Evolutionary conservation across 257 asterid genomes (phyloP), one percentile per base, ranked within the genome.

Genomic region (Solanum lycopersicoides): DNA sequence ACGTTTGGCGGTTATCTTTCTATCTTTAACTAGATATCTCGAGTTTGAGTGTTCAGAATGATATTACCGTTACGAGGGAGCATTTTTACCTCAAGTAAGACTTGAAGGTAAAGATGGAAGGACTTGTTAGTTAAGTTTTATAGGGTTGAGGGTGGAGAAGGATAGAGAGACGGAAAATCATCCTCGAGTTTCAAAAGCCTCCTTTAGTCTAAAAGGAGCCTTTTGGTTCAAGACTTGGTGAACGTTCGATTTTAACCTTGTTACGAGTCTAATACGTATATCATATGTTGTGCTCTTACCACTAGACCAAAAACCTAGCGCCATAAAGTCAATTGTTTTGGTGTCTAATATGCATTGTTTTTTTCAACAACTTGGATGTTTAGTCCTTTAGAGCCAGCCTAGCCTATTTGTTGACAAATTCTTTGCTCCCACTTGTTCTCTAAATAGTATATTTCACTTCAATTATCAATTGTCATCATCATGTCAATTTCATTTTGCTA

Each of bases 351-450:
- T 44, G n/a, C 25, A 25, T 25, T 47, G 28, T 16, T 16, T 80
- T 47, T 53, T 45, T 32, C 44, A 56, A 56, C 85, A 80, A 47
- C 11, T 80, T 47, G 68, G 5, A 50, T 30, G 44, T 30, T 47
- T 37, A 80, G 85, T 28, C 42, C 42, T 18, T 44, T 28, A 14
- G 88, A 90, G 94, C 50, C 82, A 37, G 82, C 82, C 32, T 37
- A 9, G 28, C 91, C 92, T 88, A 92, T 90, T 88, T 87, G 21
- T 92, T 93, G 94, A 91, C 94, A 87, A 47, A 45, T 14, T 41
- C 28, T 32, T 11, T 86, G 20, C 23, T 69, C 68, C 87, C 80
- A 74, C 63, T 37, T 41, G 47, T 37, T 12, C 42, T 50, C 53
- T 39, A 63, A 71, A 15, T 35, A 37, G 63, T 73, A 47, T 83